These are phyloP conservation scores for Castanospermum australe DNA, from an alignment of 306 rosid genomes.

Conservation along the genomic window DNA sequence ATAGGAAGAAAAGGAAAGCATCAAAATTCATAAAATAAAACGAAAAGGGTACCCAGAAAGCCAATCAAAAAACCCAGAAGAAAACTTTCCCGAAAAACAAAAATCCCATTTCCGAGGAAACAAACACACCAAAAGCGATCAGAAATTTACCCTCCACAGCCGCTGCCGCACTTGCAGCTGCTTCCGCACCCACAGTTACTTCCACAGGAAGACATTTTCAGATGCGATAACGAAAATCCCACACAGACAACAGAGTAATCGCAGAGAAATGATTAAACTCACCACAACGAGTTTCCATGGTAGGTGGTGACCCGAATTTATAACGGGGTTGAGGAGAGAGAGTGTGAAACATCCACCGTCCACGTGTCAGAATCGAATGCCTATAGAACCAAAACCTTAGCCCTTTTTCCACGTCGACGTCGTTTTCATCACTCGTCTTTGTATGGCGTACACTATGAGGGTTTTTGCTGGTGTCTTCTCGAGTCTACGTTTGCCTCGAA, in stretches of 20 bases:
- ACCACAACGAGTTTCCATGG: background rate
- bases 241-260: background rate
- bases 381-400: background rate
- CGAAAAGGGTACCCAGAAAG: background rate
- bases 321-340: background rate
- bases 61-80: background rate
- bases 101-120: background rate
- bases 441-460: background rate
- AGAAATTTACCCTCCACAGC: constrained; percentile 40
- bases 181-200: constrained; percentile 54
- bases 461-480: background rate
- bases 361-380: constrained; percentile 27
- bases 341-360: constrained; percentile 21
- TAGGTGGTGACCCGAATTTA: background rate
- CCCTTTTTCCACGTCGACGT: background rate
- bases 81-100: background rate
- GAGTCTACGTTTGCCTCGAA: background rate
- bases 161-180: constrained; percentile 65
- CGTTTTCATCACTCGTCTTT: background rate
- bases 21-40: background rate
- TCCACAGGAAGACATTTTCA: constrained; percentile 56
- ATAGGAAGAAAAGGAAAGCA: too few species aligned
- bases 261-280: background rate
- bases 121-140: background rate
- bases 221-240: background rate